These are phyloP conservation scores for Nannizzia gypsea DNA, from an alignment of 2,329 filamentous ascomycete species.

Conservation along the genomic window DNA sequence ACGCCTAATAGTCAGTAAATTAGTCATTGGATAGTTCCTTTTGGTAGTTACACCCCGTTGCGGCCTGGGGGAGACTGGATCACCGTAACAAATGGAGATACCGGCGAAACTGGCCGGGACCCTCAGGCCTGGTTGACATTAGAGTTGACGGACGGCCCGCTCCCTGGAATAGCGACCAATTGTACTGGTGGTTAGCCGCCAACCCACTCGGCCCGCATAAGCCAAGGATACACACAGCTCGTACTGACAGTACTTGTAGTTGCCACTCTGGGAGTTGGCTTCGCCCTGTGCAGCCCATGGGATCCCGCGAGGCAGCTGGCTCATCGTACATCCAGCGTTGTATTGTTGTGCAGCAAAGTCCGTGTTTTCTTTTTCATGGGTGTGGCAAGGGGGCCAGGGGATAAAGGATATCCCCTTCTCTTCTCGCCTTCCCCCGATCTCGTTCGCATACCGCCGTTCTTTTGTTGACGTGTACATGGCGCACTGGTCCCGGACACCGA, in stretches of 20 bases:
- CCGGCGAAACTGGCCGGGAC: not conserved
- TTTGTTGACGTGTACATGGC: not conserved
- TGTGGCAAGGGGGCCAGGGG: not conserved
- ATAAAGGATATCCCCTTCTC: not conserved
- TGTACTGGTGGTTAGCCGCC: constrained; percentile 1
- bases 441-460: not conserved
- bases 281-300: not conserved
- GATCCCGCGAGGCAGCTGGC: not conserved
- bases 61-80: not conserved
- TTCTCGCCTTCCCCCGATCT: not conserved
- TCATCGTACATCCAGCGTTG: not conserved
- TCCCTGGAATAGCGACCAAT: constrained; percentile 2
- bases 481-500: not conserved
- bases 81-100: not conserved
- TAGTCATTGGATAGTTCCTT: no score
- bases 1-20: no score
- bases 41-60: not conserved
- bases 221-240: not conserved
- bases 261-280: not conserved
- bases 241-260: not conserved
- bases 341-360: not conserved
- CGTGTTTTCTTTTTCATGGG: constrained; percentile 1
- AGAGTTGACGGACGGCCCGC: constrained; percentile 1
- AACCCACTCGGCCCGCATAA: constrained; percentile 3
- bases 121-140: constrained; percentile 1